Evolutionary conservation across 83 land plant species (phyloP).

Genomic region (Diphasiastrum complanatum): DNA sequence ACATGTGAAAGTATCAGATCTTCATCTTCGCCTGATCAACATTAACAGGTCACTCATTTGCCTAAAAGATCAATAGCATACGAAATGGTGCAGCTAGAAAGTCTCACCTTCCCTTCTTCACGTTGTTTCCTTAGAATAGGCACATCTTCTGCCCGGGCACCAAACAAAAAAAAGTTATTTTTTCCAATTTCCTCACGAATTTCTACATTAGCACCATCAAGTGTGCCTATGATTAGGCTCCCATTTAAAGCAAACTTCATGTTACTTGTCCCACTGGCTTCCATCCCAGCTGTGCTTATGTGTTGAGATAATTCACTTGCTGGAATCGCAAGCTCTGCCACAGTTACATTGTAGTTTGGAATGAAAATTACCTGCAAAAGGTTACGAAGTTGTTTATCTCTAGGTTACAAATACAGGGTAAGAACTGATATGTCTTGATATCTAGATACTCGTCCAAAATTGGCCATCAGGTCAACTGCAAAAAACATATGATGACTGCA

Average conservation of each 20-base stretch:
- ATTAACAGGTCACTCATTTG: no score
- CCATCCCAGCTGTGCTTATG: slow-evolving; percentile 98
- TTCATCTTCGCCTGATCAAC: no score
- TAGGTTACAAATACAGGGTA: background rate
- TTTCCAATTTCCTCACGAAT: slow-evolving; percentile 84
- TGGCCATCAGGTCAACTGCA: no score
- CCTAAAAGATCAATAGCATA: no score
- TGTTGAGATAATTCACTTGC: slow-evolving; percentile 95
- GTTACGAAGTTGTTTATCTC: background rate
- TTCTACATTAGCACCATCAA: slow-evolving; percentile 97
- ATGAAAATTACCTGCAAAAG: slow-evolving; percentile 48
- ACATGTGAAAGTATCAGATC: no score
- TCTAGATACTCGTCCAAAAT: background rate
- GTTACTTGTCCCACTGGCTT: slow-evolving; percentile 97
- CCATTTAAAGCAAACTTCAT: slow-evolving; percentile 98
- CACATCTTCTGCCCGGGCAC: slow-evolving; percentile 82
- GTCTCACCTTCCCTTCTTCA: slow-evolving; percentile 65
- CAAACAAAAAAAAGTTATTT: slow-evolving; percentile 93
- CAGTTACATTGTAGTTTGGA: slow-evolving; percentile 93
- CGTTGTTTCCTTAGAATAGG: slow-evolving; percentile 64
- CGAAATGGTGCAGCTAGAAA: no score
- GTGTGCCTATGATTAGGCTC: slow-evolving; percentile 86
- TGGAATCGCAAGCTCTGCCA: slow-evolving; percentile 86
- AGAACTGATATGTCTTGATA: background rate
- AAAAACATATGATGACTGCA: no score